Percentiles rank a stretch among this genome's conserved stretches.
phyloP scores from a whole-genome alignment of 257 asterid genomes.

The Craterostigma plantagineum region DNA sequence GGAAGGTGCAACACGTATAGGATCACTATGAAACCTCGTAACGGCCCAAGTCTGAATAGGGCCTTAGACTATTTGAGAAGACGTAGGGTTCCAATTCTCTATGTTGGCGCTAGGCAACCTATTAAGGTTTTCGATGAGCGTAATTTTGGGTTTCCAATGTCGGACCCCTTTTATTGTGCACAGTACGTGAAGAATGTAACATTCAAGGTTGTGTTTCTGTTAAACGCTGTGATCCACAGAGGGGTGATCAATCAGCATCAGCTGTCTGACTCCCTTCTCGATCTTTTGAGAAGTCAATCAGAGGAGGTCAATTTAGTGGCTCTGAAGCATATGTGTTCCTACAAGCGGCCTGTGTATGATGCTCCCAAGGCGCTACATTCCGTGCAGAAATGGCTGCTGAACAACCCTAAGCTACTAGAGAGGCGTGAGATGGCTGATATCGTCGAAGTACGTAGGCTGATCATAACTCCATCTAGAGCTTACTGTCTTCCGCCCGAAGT shows the following conservation, averaged over 20 bases:
- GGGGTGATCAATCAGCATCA: constrained; percentile 81
- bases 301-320: constrained; percentile 52
- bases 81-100: constrained; percentile 23
- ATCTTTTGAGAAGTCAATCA: constrained; percentile 29
- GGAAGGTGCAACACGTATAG: constrained; percentile 72
- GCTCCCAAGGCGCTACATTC: constrained; percentile 26
- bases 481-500: constrained; percentile 77
- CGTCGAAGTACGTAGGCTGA: constrained; percentile 64
- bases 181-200: constrained; percentile 32
- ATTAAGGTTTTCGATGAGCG: constrained; percentile 35
- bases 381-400: constrained; percentile 42
- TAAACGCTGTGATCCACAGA: constrained; percentile 65
- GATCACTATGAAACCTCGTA: constrained; percentile 38
- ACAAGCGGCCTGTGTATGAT: constrained; percentile 39
- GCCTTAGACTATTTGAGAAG: constrained; percentile 30
- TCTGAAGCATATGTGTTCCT: constrained; percentile 43
- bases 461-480: constrained; percentile 63
- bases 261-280: constrained; percentile 33
- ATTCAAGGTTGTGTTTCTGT: constrained; percentile 50
- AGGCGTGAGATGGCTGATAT: constrained; percentile 23
- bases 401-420: constrained; percentile 47
- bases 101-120: constrained; percentile 2
- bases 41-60: constrained; percentile 20
- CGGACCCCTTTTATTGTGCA: constrained; percentile 48
- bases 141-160: constrained; percentile 31